phyloP scores from a whole-genome alignment of 495 filamentous ascomycete genomes.

The Daldinia concentrica region DNA sequence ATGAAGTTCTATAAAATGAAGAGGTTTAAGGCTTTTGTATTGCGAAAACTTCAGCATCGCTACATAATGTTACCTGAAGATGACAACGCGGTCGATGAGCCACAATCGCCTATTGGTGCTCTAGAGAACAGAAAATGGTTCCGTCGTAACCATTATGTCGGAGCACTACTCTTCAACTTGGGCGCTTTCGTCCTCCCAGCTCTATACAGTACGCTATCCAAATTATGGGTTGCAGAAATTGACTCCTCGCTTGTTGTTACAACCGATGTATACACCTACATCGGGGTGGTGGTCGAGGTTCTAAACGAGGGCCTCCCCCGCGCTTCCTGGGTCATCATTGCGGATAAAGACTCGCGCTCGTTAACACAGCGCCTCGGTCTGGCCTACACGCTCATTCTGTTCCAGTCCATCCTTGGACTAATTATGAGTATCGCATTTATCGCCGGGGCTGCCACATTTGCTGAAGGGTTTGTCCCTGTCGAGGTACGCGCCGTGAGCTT shows the following conservation, averaged over 20 bases:
- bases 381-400: conserved; percentile 69
- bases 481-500: conserved; percentile 65
- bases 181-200: conserved; percentile 72
- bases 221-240: conserved; percentile 79
- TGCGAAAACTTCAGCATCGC: conserved; percentile 1
- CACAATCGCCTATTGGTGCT: not conserved
- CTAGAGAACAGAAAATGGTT: conserved; percentile 3
- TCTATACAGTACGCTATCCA: conserved; percentile 73
- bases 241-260: conserved; percentile 72
- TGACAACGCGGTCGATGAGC: not conserved
- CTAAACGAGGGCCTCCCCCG: conserved; percentile 79
- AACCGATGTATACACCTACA: conserved; percentile 68
- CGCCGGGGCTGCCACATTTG: conserved; percentile 62
- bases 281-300: conserved; percentile 71
- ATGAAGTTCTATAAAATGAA: not conserved
- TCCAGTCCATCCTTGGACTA: conserved; percentile 65
- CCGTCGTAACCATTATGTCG: conserved; percentile 55
- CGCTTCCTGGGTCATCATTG: conserved; percentile 75
- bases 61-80: conserved; percentile 25
- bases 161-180: conserved; percentile 70
- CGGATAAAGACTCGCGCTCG: conserved; percentile 67
- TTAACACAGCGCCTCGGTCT: conserved; percentile 64
- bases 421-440: conserved; percentile 72
- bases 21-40: not conserved
- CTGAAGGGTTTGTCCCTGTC: conserved; percentile 69